Evolutionary conservation across 805 yeast genomes (phyloP).

Genomic region (Wickerhamomyces kurtzmanii): DNA sequence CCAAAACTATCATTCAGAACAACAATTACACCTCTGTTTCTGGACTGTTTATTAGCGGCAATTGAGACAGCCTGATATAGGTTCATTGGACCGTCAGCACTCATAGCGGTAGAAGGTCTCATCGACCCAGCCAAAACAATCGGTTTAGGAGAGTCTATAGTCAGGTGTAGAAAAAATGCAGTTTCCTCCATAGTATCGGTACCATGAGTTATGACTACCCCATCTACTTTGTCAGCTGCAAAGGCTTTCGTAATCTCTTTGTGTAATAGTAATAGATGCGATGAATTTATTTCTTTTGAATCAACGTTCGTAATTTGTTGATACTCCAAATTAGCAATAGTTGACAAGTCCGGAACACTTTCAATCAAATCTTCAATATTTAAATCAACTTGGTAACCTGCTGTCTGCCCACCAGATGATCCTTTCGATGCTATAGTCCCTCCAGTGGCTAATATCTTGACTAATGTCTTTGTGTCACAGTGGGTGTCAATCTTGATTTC

Average conservation of each 20-base stretch:
- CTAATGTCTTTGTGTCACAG: no score
- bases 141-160: conserved; percentile 23
- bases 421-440: conserved; percentile 54
- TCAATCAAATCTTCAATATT: conserved; percentile 40
- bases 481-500: no score
- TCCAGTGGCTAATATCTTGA: conserved; percentile 47
- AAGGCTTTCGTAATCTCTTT: conserved; percentile 34
- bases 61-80: conserved; percentile 60
- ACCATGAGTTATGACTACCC: conserved; percentile 63
- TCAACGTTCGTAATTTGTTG: conserved; percentile 57
- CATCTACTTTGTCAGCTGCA: conserved; percentile 31
- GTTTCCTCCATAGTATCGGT: conserved; percentile 65
- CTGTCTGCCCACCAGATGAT: conserved; percentile 33
- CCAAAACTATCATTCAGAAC: conserved; percentile 61
- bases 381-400: conserved; percentile 43
- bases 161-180: conserved; percentile 49
- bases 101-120: conserved; percentile 64
- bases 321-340: conserved; percentile 45
- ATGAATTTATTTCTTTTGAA: conserved; percentile 44
- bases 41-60: conserved; percentile 40
- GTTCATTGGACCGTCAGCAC: conserved; percentile 69
- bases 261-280: conserved; percentile 34
- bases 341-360: conserved; percentile 45
- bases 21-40: conserved; percentile 52
- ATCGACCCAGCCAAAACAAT: conserved; percentile 64